These are phyloP conservation scores for Escovopsis weberi DNA, from an alignment of 2,329 filamentous ascomycete genomes.

Conservation along the genomic window DNA sequence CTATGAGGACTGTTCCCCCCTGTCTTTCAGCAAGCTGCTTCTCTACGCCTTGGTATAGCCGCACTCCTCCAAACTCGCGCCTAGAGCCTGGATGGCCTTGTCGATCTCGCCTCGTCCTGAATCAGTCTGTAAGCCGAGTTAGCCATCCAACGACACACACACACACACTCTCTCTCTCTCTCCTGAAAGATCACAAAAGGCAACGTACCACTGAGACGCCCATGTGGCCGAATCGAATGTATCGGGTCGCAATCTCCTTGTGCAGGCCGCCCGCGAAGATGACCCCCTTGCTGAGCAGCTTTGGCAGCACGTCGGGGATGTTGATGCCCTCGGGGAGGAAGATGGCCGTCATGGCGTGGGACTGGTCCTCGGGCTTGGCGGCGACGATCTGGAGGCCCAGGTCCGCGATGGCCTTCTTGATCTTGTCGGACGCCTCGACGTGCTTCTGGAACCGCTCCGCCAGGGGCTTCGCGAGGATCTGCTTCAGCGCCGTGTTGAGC, in stretches of 20 bases:
- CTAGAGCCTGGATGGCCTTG: constrained; percentile 65
- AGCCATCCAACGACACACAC: background rate
- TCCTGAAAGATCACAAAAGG: background rate
- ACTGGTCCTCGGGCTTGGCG: constrained; percentile 73
- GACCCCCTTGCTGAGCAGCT: constrained; percentile 71
- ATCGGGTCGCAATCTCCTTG: constrained; percentile 86
- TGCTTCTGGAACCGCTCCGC: constrained; percentile 74
- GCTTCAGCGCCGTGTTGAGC: constrained; percentile 73
- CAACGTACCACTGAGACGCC: constrained; percentile 62
- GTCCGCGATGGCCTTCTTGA: constrained; percentile 70
- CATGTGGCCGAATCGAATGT: constrained; percentile 96
- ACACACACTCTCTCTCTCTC: background rate
- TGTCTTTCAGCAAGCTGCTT: background rate
- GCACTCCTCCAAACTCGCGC: constrained; percentile 58
- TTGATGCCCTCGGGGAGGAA: constrained; percentile 78
- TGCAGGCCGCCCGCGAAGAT: constrained; percentile 92
- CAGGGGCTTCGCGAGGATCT: constrained; percentile 71
- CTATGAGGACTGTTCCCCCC: background rate
- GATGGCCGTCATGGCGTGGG: constrained; percentile 95
- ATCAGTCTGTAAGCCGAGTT: constrained; percentile 40
- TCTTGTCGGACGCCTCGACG: constrained; percentile 61
- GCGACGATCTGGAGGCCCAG: constrained; percentile 83
- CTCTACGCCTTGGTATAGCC: constrained; percentile 39
- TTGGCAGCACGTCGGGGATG: constrained; percentile 71
- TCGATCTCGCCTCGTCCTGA: constrained; percentile 68